A percentile compares a stretch with the other conserved stretches of the same genome.
Evolutionary conservation across 345 rosid genomes (phyloP).

Genomic region (Durio zibethinus): DNA sequence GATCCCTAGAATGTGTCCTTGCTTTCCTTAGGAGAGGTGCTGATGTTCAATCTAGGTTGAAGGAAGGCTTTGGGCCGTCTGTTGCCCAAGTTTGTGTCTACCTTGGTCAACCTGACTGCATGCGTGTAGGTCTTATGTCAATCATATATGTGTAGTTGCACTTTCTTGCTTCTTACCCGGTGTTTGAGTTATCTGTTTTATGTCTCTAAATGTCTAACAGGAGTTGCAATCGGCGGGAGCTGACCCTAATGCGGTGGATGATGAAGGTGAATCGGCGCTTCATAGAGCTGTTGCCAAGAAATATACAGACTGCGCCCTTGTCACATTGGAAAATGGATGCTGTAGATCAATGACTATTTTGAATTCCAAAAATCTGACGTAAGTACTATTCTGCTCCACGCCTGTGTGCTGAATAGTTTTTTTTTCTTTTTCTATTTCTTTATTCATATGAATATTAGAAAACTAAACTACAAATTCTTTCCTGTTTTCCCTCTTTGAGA

Average conservation of each 20-base stretch:
- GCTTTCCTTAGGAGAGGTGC: slow-evolving; percentile 78
- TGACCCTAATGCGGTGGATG: slow-evolving; percentile 96
- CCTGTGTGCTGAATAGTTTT: not conserved
- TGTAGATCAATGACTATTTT: slow-evolving; percentile 74
- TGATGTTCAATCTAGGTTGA: slow-evolving; percentile 76
- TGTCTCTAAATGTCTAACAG: slow-evolving; percentile 36
- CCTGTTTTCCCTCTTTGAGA: not conserved
- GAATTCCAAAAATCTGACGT: slow-evolving; percentile 81
- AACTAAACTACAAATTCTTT: not conserved
- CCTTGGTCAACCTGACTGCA: slow-evolving; percentile 98
- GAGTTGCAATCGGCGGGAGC: slow-evolving; percentile 93
- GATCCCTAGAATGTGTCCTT: slow-evolving; percentile 90
- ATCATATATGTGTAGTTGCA: slow-evolving; percentile 3
- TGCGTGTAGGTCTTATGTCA: slow-evolving; percentile 64
- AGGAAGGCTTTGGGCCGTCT: slow-evolving; percentile 90
- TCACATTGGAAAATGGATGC: slow-evolving; percentile 84
- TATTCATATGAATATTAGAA: not conserved
- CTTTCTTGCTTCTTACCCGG: not conserved
- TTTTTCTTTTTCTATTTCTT: not conserved
- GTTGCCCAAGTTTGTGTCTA: slow-evolving; percentile 97
- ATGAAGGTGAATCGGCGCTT: slow-evolving; percentile 95
- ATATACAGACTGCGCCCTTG: slow-evolving; percentile 89
- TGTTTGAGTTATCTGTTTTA: slow-evolving; percentile 3
- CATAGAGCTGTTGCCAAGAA: slow-evolving; percentile 85
- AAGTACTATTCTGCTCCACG: slow-evolving; percentile 24